Evolutionary conservation across 2,329 filamentous ascomycete species (phyloP).

Genomic region (Alternaria longipes): DNA sequence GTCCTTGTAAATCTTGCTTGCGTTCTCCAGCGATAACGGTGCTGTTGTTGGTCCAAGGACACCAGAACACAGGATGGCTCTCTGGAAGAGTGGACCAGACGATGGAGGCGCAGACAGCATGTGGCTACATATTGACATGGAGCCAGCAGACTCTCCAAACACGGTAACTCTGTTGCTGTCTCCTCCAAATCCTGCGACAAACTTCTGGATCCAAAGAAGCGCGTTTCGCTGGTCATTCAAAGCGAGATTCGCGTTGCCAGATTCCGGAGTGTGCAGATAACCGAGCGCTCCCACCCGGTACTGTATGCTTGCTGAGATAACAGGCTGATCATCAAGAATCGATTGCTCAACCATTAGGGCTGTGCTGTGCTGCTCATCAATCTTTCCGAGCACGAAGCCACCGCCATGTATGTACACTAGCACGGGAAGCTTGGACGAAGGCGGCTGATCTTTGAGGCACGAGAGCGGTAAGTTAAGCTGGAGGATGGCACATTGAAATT

Average conservation of each 20-base stretch:
- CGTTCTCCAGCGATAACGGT: slow-evolving; percentile 18
- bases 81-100: slow-evolving; percentile 28
- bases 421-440: slow-evolving; percentile 53
- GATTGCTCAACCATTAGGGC: slow-evolving; percentile 36
- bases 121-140: slow-evolving; percentile 37
- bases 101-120: slow-evolving; percentile 27
- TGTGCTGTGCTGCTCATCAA: slow-evolving; percentile 37
- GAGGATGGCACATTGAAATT: slow-evolving; percentile 31
- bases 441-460: slow-evolving; percentile 11
- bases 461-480: slow-evolving; percentile 36
- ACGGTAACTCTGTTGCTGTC: slow-evolving; percentile 44
- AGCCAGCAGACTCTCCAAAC: slow-evolving; percentile 60
- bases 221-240: slow-evolving; percentile 46
- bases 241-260: slow-evolving; percentile 36
- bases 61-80: slow-evolving; percentile 35
- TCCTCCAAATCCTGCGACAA: slow-evolving; percentile 50
- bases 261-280: slow-evolving; percentile 54
- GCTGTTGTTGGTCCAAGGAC: slow-evolving; percentile 23
- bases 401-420: slow-evolving; percentile 64
- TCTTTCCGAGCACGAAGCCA: slow-evolving; percentile 54
- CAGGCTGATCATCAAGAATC: slow-evolving; percentile 22
- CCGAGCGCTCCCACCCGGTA: slow-evolving; percentile 41
- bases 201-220: slow-evolving; percentile 48
- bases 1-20: slow-evolving; percentile 17
- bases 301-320: slow-evolving; percentile 31